These are phyloP conservation scores for Aspergillus udagawae DNA, from an alignment of 2,329 filamentous ascomycete genomes.

Conservation along the genomic window DNA sequence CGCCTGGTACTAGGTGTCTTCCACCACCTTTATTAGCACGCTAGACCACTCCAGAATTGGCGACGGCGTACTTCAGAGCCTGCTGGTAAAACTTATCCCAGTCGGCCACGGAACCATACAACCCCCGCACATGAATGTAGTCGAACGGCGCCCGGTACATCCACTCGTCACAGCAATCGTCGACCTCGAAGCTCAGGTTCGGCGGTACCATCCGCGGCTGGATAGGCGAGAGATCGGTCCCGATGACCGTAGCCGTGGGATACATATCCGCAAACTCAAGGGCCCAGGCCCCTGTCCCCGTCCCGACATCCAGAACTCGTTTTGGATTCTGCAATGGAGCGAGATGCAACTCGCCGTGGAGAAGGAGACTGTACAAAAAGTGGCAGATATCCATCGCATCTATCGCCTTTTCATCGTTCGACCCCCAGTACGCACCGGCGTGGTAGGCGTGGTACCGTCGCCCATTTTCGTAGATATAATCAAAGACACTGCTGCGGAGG, in stretches of 20 bases:
- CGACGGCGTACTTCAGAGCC: slow-evolving; percentile 24
- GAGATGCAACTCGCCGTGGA: slow-evolving; percentile 24
- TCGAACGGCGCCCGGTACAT: slow-evolving; percentile 39
- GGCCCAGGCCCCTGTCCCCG: slow-evolving; percentile 21
- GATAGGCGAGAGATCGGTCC: slow-evolving; percentile 48
- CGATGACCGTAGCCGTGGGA: slow-evolving; percentile 41
- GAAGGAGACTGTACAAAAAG: slow-evolving; percentile 36
- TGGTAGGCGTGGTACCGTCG: slow-evolving; percentile 32
- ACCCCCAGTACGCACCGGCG: slow-evolving; percentile 24
- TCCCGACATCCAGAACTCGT: slow-evolving; percentile 23
- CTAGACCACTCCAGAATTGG: background rate
- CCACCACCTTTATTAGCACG: background rate
- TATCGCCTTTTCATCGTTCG: slow-evolving; percentile 21
- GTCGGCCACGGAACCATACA: slow-evolving; percentile 45
- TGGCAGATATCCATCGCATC: slow-evolving; percentile 33
- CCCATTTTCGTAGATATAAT: slow-evolving; percentile 28
- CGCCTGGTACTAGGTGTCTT: slow-evolving; percentile 35
- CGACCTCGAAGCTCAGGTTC: slow-evolving; percentile 46
- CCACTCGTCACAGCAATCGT: slow-evolving; percentile 38
- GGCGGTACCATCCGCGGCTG: slow-evolving; percentile 46
- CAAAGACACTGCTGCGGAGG: slow-evolving; percentile 16
- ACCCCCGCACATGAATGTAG: slow-evolving; percentile 45
- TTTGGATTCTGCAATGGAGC: slow-evolving; percentile 21
- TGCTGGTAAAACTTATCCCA: slow-evolving; percentile 41
- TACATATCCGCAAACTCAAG: slow-evolving; percentile 31